Evolutionary conservation across 768 basidiomycete genomes (phyloP), one percentile per base, ranked within the genome.

Genomic region (Russula sp.): DNA sequence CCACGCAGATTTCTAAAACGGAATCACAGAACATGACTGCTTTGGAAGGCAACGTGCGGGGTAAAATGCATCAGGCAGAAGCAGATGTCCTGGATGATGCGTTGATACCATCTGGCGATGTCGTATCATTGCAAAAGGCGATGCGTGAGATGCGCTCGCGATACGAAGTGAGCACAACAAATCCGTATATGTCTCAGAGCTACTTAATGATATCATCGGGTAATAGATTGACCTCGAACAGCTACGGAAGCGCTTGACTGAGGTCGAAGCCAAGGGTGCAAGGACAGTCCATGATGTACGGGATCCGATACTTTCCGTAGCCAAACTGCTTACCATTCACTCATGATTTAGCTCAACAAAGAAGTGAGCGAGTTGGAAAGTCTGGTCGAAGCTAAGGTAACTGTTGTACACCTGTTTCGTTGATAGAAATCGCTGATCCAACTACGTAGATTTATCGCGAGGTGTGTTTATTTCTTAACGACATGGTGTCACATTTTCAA

Each of bases 341-440:
- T 57, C 52, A 56, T 26, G 57, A 66, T 48, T 20, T 68, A 95
- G 92, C 82, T 94, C 64, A 89, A 92, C 75, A 90, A 93, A 71
- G 94, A 98, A 77, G 89, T 98, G 57, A 85, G 87, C 59, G 94
- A 98, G 73, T 81, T 98, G 22, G 96, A 98, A 75, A 83, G 88
- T 44, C 79, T 99, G 48, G 87, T 98, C n/a, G 96, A 99, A 73
- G 83, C 91, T 59, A 98, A 97, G 84, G 92, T 92, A 65, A 72
- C 69, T 55, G n/a, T 48, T 24, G 10, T 16, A 61, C 20, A 36
- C 49, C 20, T 32, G 13, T 65, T 24, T 61, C 40, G 36, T 38
- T 32, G 36, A 56, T 44, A 11, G 24, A 13, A 28, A 20, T 32
- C 22, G 26, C 26, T 32, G 20, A 67, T n/a, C 22, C 57, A 53